Base-by-base conservation (phyloP, 257 asterid species). In the Nemophila menziesii region DNA sequence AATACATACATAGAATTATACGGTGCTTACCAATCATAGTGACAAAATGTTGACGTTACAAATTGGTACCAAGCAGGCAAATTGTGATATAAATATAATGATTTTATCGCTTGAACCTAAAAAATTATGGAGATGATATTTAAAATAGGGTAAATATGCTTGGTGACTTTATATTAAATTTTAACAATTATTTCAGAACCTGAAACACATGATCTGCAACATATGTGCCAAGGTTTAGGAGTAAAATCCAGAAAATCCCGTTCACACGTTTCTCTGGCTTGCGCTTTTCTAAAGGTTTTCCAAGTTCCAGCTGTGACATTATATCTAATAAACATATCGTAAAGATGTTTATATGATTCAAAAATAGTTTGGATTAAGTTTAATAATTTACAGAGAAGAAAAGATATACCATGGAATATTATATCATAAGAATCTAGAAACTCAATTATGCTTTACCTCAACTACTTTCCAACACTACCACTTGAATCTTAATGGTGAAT, bases 51-150 rank as follows among this genome's bases (percentile, higher is more conserved):
- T n/a, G 98, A 65, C 8, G 98, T 84, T 55, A 81, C 81, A 61
- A 90, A 90, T 70, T 85, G 98, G 72, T 76, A 84, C 96, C 98
- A 85, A 58, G 69, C 70, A 48, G 98, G 96, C 61, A 42, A 71
- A 60, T 62, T 74, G 68, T 89, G 94, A 70, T 89, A 77, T 37
- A 90, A 79, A 67, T 89, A 89, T 57, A 89, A 77, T 41, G 60
- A 70, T 75, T 61, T 81, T 44, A 85, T 55, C 64, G 60, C 66
- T 12, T 64, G 76, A 64, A 79, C 76, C 98, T 90, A 79, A 61
- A 71, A 52, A 56, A 21, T 12, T 26, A 4, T 47, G 36, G 36
- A 1, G 36, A 13, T 10, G 44, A 14, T 10, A 7, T 5, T 3
- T 16, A 22, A 46, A 21, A 36, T 13, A 50, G 21, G 26, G 17